A percentile compares a stretch with the other conserved stretches of the same genome.
Evolutionary conservation across 768 basidiomycete species (phyloP).

Genomic region (Amanita muscaria): DNA sequence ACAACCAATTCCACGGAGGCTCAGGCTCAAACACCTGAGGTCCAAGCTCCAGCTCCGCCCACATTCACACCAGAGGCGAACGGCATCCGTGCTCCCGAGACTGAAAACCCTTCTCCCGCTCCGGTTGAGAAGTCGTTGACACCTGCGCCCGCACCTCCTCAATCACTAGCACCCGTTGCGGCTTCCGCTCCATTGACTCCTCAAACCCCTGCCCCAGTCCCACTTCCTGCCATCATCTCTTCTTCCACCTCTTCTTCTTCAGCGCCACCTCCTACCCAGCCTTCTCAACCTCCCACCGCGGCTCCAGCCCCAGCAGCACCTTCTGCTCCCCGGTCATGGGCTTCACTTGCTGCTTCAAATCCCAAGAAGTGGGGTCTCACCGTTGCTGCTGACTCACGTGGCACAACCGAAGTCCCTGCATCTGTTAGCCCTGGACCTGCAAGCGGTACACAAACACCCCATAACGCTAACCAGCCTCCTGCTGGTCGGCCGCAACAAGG

Average conservation of each 20-base stretch:
- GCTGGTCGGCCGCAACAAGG: conserved; percentile 28
- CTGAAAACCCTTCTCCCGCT: conserved; percentile 22
- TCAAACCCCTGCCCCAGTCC: conserved; percentile 20
- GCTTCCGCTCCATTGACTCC: conserved; percentile 22
- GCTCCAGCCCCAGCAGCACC: conserved; percentile 27
- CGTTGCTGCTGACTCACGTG: conserved; percentile 70
- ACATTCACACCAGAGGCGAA: conserved; percentile 23
- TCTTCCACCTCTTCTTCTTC: conserved; percentile 23
- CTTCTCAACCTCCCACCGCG: conserved; percentile 21
- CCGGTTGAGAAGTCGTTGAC: conserved; percentile 17
- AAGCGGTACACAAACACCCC: conserved; percentile 29
- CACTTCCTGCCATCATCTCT: conserved; percentile 18
- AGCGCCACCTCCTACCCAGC: conserved; percentile 20
- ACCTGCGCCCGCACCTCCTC: conserved; percentile 26
- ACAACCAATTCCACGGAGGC: conserved; percentile 21
- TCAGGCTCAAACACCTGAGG: conserved; percentile 34
- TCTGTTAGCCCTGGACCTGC: conserved; percentile 33
- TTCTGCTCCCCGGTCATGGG: conserved; percentile 78
- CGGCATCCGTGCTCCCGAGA: conserved; percentile 32
- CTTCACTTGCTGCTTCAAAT: conserved; percentile 80
- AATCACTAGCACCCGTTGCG: conserved; percentile 20
- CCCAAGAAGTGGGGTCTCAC: conserved; percentile 78
- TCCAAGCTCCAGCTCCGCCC: conserved; percentile 22
- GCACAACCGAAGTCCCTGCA: conserved; percentile 53
- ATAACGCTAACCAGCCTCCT: conserved; percentile 18